These are phyloP conservation scores for Venturia carpophila DNA, from an alignment of 2,329 filamentous ascomycete species.

Conservation along the genomic window DNA sequence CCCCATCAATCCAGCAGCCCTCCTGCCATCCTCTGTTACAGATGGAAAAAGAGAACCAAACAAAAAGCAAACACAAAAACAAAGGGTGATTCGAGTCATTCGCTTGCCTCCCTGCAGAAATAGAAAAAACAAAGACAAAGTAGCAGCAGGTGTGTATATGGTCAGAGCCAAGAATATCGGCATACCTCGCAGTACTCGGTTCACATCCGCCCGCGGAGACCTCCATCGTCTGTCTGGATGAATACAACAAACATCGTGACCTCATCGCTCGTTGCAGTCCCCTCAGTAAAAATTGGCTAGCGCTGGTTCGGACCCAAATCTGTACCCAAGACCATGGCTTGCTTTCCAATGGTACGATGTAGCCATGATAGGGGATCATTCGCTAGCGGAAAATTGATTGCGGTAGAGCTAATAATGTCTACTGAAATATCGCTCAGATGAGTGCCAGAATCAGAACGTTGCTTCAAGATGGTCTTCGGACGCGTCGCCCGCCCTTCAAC, in stretches of 20 bases:
- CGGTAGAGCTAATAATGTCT: not conserved
- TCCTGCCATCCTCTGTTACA: not conserved
- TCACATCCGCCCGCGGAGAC: not conserved
- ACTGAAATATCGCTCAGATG: slow-evolving; percentile 6
- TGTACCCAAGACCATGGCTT: slow-evolving; percentile 11
- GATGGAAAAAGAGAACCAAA: not conserved
- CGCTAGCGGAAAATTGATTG: not conserved
- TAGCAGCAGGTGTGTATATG: not conserved
- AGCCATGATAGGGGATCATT: not conserved
- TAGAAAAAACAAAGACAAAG: not conserved
- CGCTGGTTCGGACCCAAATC: not conserved
- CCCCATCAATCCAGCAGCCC: not conserved
- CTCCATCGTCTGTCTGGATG: not conserved
- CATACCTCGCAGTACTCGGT: not conserved
- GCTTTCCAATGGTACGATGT: slow-evolving; percentile 6
- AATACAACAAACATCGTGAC: not conserved
- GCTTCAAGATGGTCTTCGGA: slow-evolving; percentile 19
- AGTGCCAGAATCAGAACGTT: not conserved
- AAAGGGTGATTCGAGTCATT: not conserved
- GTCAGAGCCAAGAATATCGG: not conserved
- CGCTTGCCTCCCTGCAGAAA: not conserved
- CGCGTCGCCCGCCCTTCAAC: slow-evolving; percentile 61
- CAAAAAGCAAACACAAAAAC: not conserved
- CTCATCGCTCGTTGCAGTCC: not conserved
- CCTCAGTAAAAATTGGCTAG: not conserved